Conservation (phyloP, 306 rosid genomes). For the Datisca glomerata region DNA sequence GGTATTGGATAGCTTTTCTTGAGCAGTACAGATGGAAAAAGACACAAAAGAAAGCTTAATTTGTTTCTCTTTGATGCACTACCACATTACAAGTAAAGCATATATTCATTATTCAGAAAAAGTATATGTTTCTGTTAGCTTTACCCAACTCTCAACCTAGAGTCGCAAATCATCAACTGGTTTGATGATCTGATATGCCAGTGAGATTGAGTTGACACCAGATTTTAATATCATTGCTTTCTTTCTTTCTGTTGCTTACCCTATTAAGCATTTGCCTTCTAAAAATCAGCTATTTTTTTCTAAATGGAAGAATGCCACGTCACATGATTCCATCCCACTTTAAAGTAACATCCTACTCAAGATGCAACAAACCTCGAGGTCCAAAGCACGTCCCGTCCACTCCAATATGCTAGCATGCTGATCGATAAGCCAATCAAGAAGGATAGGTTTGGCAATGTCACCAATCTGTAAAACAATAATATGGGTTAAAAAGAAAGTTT, state of each 20-base stretch:
- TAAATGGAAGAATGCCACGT: not conserved
- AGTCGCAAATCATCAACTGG: too few relatives aligned
- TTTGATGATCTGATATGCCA: too few relatives aligned
- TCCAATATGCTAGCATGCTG: conserved; percentile 33
- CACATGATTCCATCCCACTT: not conserved
- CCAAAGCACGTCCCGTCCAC: conserved; percentile 46
- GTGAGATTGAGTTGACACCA: too few relatives aligned
- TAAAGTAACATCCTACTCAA: conserved; percentile 5
- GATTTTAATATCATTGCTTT: not conserved
- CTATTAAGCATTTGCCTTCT: not conserved
- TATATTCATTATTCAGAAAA: not conserved
- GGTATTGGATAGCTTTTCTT: not conserved
- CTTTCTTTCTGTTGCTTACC: not conserved
- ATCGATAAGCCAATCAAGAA: conserved; percentile 56
- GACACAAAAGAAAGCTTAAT: not conserved
- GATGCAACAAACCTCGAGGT: conserved; percentile 37
- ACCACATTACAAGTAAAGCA: not conserved
- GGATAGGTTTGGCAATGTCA: conserved; percentile 38
- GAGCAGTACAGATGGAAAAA: not conserved
- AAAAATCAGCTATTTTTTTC: not conserved
- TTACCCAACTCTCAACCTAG: too few relatives aligned
- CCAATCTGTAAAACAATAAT: conserved; percentile 34
- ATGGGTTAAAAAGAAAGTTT: too few relatives aligned
- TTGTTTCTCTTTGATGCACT: not conserved
- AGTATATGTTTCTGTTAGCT: too few relatives aligned